phyloP scores from a whole-genome alignment of 345 rosid genomes.

The Pistacia atlantica region DNA sequence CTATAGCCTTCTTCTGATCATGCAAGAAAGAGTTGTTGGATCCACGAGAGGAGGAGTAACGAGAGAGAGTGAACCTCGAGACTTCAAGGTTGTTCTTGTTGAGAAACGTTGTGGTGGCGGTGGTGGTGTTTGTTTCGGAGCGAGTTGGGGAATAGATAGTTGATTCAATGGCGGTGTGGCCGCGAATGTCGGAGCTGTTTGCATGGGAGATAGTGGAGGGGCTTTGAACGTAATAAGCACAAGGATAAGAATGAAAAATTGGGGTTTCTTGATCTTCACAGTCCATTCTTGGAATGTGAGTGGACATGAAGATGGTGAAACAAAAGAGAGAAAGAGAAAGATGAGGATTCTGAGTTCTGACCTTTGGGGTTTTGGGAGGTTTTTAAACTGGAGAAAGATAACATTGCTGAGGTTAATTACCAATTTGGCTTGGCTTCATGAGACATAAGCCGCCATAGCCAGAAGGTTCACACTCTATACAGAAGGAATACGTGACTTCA shows the following conservation, averaged over 20 bases:
- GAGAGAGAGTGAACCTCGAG: slow-evolving; percentile 43
- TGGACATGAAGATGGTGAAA: background rate
- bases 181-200: slow-evolving; percentile 38
- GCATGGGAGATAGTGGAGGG: slow-evolving; percentile 69
- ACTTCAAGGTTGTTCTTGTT: slow-evolving; percentile 25
- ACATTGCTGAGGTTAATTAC: background rate
- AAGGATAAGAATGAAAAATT: slow-evolving; percentile 38
- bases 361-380: background rate
- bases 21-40: slow-evolving; percentile 47
- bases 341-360: background rate
- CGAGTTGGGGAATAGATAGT: slow-evolving; percentile 44
- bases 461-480: background rate
- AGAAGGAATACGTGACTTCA: background rate
- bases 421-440: background rate
- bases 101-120: slow-evolving; percentile 1
- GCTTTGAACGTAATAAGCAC: slow-evolving; percentile 73
- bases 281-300: slow-evolving; percentile 9
- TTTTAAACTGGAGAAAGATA: background rate
- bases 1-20: slow-evolving; percentile 28
- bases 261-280: slow-evolving; percentile 45
- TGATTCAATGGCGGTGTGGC: slow-evolving; percentile 25
- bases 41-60: slow-evolving; percentile 54
- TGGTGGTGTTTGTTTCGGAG: slow-evolving; percentile 28
- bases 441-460: background rate
- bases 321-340: slow-evolving; percentile 5